A percentile compares a stretch with the other conserved stretches of the same genome.
Evolutionary conservation across 1,284 basidiomycete species (phyloP).

Genomic region (Abortiporus biennis): DNA sequence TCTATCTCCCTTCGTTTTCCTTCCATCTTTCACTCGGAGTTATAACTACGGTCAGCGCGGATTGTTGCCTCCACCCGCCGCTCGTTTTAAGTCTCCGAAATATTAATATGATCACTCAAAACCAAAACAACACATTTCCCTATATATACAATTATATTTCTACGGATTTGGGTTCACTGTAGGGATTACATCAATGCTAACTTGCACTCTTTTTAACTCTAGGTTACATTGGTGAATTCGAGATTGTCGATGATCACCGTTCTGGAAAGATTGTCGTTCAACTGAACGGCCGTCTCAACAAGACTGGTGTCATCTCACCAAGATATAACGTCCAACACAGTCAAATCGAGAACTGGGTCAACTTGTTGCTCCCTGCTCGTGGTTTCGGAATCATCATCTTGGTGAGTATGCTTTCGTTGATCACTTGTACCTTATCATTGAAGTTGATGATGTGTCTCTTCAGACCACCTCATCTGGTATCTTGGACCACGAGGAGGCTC

Average conservation of each 20-base stretch:
- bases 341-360: constrained; percentile 94
- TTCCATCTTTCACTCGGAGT: constrained; percentile 48
- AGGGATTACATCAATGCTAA: constrained; percentile 40
- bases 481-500: constrained; percentile 98
- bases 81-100: constrained; percentile 73
- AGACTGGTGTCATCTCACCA: constrained; percentile 97
- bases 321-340: constrained; percentile 95
- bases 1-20: constrained; percentile 8
- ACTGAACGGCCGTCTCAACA: constrained; percentile 98
- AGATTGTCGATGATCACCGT: constrained; percentile 99
- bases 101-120: constrained; percentile 42
- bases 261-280: constrained; percentile 98
- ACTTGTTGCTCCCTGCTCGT: constrained; percentile 89
- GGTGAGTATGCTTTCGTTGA: constrained; percentile 18
- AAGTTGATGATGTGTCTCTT: constrained; percentile 7
- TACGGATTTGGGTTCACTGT: constrained; percentile 49
- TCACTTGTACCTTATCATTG: background rate
- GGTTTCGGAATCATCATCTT: constrained; percentile 88
- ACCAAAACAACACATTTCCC: constrained; percentile 42
- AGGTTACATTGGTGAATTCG: constrained; percentile 99
- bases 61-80: constrained; percentile 42
- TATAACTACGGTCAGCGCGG: constrained; percentile 70
- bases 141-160: constrained; percentile 17
- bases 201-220: constrained; percentile 9
- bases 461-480: constrained; percentile 98